phyloP scores from a whole-genome alignment of 2,329 filamentous ascomycete species.

The Penicillium sp. region DNA sequence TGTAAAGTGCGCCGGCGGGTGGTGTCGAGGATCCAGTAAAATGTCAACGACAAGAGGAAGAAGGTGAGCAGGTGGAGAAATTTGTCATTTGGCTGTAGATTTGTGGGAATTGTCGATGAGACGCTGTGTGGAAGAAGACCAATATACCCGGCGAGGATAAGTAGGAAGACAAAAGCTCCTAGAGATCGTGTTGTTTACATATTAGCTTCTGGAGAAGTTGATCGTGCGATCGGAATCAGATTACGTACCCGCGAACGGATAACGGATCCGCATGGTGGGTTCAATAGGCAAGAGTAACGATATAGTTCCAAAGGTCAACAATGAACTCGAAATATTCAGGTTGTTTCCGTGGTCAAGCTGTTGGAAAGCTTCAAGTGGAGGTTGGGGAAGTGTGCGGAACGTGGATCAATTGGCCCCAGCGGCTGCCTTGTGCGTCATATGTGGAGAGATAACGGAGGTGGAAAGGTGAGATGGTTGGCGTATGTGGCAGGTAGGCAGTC shows the following conservation, averaged over 20 bases:
- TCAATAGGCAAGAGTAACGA: not conserved
- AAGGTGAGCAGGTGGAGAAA: constrained; percentile 83
- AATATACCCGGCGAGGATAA: constrained; percentile 74
- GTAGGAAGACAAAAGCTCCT: constrained; percentile 68
- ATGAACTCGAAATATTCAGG: not conserved
- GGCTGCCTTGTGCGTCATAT: constrained; percentile 31
- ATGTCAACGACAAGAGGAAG: constrained; percentile 77
- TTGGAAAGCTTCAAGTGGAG: not conserved
- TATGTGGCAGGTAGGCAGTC: not conserved
- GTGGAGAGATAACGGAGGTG: constrained; percentile 15
- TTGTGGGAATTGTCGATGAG: constrained; percentile 41
- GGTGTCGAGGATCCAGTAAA: constrained; percentile 98
- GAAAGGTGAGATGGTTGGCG: not conserved
- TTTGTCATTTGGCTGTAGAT: constrained; percentile 78
- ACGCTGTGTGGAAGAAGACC: constrained; percentile 65
- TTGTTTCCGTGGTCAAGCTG: not conserved
- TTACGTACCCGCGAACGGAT: constrained; percentile 79
- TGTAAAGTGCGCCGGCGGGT: constrained; percentile 81
- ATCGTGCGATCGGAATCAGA: constrained; percentile 3
- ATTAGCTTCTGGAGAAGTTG: constrained; percentile 14
- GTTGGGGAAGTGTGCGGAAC: constrained; percentile 5
- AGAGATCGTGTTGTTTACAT: constrained; percentile 4
- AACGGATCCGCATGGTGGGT: constrained; percentile 75
- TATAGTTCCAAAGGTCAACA: not conserved
- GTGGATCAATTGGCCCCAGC: constrained; percentile 21